These are phyloP conservation scores for Obba rivulosa DNA, from an alignment of 768 basidiomycete genomes.

Conservation along the genomic window DNA sequence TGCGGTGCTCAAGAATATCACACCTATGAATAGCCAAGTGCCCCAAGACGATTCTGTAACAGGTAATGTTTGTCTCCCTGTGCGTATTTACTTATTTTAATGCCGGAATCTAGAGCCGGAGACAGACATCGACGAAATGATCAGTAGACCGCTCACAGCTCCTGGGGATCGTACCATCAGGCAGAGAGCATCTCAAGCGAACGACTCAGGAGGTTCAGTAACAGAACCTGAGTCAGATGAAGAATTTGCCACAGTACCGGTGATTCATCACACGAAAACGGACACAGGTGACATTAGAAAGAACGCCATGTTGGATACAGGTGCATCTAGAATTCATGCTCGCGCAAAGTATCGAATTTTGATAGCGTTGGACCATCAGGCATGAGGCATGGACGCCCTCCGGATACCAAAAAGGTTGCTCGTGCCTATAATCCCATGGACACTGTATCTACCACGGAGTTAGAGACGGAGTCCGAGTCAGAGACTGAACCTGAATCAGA, in stretches of 20 bases:
- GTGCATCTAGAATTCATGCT: too few relatives aligned
- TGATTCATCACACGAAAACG: too few relatives aligned
- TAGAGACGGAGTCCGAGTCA: constrained; percentile 7
- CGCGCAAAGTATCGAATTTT: too few relatives aligned
- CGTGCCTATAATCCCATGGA: not conserved
- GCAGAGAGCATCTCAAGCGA: not conserved
- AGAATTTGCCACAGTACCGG: constrained; percentile 12
- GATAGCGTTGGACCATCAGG: too few relatives aligned
- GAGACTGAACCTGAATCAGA: constrained; percentile 42
- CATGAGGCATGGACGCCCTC: too few relatives aligned
- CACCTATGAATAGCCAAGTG: not conserved
- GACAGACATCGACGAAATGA: not conserved
- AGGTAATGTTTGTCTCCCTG: not conserved
- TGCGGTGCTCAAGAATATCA: not conserved
- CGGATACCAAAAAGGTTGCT: not conserved
- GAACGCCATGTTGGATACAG: too few relatives aligned
- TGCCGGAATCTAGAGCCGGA: constrained; percentile 9
- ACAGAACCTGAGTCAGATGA: constrained; percentile 43
- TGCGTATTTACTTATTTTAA: not conserved
- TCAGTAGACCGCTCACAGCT: not conserved
- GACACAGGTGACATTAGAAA: too few relatives aligned
- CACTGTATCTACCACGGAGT: constrained; percentile 25
- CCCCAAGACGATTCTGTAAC: constrained; percentile 5
- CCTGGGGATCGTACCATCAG: not conserved
- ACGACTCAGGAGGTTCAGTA: constrained; percentile 13